Percentiles rank a stretch among this genome's conserved stretches.
phyloP scores from a whole-genome alignment of 2,329 filamentous ascomycete species.

The Cladosporium sp. region DNA sequence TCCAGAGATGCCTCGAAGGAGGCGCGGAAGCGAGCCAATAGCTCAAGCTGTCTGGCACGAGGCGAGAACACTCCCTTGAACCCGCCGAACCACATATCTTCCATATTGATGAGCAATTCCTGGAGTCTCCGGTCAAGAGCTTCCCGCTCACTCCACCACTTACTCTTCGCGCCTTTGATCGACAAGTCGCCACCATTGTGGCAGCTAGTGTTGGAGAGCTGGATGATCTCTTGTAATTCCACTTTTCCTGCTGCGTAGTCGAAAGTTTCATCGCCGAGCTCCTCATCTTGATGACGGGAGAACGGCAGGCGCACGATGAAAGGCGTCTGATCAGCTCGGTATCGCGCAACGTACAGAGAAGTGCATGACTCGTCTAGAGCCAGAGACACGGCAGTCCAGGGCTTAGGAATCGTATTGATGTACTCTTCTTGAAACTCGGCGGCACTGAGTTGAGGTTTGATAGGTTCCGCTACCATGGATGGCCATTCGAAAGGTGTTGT shows the following conservation, averaged over 20 bases:
- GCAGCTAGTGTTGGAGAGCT: slow-evolving; percentile 77
- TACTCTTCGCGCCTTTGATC: slow-evolving; percentile 70
- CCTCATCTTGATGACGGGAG: slow-evolving; percentile 75
- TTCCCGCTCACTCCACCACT: slow-evolving; percentile 89
- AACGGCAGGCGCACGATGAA: slow-evolving; percentile 87
- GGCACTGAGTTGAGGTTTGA: slow-evolving; percentile 28
- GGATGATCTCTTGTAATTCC: slow-evolving; percentile 81
- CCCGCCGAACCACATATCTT: slow-evolving; percentile 91
- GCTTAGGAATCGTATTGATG: slow-evolving; percentile 76
- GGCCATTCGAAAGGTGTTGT: slow-evolving; percentile 44
- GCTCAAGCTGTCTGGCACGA: slow-evolving; percentile 59
- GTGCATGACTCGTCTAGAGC: slow-evolving; percentile 77
- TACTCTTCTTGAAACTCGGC: slow-evolving; percentile 71
- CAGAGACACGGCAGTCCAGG: slow-evolving; percentile 85
- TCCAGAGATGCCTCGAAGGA: slow-evolving; percentile 78
- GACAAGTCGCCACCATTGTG: slow-evolving; percentile 72
- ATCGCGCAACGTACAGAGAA: slow-evolving; percentile 86
- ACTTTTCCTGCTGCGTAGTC: slow-evolving; percentile 76
- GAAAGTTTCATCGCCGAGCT: slow-evolving; percentile 78
- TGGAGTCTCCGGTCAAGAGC: slow-evolving; percentile 74
- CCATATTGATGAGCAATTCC: slow-evolving; percentile 78
- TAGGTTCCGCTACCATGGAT: not conserved
- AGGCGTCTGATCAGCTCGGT: slow-evolving; percentile 71
- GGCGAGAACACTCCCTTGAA: slow-evolving; percentile 94
- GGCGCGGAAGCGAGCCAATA: slow-evolving; percentile 73